These are phyloP conservation scores for Kwoniella bestiolae DNA, from an alignment of 768 basidiomycete genomes.

Conservation along the genomic window DNA sequence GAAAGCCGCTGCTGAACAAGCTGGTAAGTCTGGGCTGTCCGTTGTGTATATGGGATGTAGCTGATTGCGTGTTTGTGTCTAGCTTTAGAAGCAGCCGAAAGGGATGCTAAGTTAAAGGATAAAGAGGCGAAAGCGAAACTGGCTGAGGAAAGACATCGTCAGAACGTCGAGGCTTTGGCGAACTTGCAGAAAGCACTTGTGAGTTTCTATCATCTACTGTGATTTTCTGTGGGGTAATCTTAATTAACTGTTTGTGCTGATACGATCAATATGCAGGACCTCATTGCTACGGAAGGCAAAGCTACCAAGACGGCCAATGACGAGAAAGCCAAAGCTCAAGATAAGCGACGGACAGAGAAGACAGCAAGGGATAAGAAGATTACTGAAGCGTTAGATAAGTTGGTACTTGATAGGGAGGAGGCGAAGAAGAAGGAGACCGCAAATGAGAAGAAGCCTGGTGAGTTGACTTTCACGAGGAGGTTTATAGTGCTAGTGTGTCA, in stretches of 20 bases:
- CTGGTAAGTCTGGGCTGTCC: constrained; percentile 27
- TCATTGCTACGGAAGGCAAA: constrained; percentile 47
- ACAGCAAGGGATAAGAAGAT: constrained; percentile 52
- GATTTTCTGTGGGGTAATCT: too few relatives aligned
- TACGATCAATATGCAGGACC: constrained; percentile 30
- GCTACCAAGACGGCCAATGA: constrained; percentile 34
- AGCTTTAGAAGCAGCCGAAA: constrained; percentile 48
- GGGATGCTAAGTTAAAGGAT: constrained; percentile 35
- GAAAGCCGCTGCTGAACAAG: constrained; percentile 49
- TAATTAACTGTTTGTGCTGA: not conserved
- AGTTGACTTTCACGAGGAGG: not conserved
- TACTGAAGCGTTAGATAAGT: constrained; percentile 54
- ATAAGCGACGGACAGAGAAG: constrained; percentile 52
- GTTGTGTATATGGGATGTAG: too few relatives aligned
- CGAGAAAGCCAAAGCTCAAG: constrained; percentile 44
- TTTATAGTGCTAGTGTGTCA: not conserved
- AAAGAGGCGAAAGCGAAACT: constrained; percentile 51
- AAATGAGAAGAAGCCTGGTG: constrained; percentile 56
- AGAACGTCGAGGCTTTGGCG: constrained; percentile 47
- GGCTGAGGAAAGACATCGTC: constrained; percentile 49
- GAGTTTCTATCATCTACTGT: constrained; percentile 11
- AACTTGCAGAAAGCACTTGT: constrained; percentile 50
- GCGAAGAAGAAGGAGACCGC: constrained; percentile 52
- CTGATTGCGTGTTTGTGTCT: not conserved
- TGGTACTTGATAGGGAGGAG: constrained; percentile 47